Base-by-base conservation (phyloP, 257 asterid genomes). In the Plantago elongata region DNA sequence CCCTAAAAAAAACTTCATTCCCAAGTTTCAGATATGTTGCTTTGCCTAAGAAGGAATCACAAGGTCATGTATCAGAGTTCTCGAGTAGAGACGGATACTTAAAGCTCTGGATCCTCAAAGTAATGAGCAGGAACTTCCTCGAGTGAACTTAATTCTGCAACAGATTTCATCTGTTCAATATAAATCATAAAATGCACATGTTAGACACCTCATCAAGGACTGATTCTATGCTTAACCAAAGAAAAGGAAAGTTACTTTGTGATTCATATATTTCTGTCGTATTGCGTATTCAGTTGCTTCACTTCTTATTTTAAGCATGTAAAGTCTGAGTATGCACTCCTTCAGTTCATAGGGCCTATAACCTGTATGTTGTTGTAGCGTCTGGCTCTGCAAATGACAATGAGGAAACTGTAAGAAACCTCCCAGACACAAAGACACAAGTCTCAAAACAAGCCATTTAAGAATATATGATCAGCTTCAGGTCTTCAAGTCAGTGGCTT, bases 241-340 rank as follows among this genome's bases (percentile, higher is more conserved):
- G 48, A 51, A 43, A 29, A 45, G 29, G 5, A 22, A 30, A 43
- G 40, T 45, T 79, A 82, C 85, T 83, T 74, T 77, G 57, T 74
- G 76, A 57, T 79, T 83, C 77, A 67, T 63, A 63, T 79, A 82
- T 71, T 82, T 82, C 68, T 74, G 72, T 22, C 69, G 54, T 48
- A 82, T 71, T 43, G 83, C 83, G 11, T 44, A 46, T 52, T 69
- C 55, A 62, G 65, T 63, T 60, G 51, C 17, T 54, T 68, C 81
- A 50, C 49, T 72, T 74, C 46, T 72, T 60, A 63, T 74, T 15
- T 72, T 74, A 67, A 76, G 63, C 45, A 57, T 61, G 69, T 79
- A 83, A 63, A 82, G 82, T 58, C 72, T 75, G 51, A 76, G 74
- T 51, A 79, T 76, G 34, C 95, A 88, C 22, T 84, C 91, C 74